Base-by-base conservation (phyloP, 1,284 basidiomycete species). In the Ceratobasidium papillatum region DNA sequence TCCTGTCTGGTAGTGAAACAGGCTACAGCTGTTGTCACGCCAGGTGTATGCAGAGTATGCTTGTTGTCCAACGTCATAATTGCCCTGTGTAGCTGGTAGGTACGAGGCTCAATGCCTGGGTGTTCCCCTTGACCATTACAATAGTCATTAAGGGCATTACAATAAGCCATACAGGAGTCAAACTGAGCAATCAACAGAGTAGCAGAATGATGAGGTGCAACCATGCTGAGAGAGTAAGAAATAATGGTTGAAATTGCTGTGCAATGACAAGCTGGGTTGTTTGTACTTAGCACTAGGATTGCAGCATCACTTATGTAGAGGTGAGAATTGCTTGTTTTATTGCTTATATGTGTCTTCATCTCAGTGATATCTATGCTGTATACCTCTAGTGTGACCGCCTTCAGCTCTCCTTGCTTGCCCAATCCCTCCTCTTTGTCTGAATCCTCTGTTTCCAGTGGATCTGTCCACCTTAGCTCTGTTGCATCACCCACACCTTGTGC, bases 401-500 rank as follows among this genome's bases (percentile, higher is more conserved):
- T n/a, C n/a, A n/a, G n/a, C 25, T 51, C 49, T 8, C n/a, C 58
- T 36, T 1, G 14, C 11, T 59, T 27, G 7, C 25, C 58, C 30
- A 36, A 30, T 0, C 19, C 14, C 36, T 38, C 32, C n/a, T 59
- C 58, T 19, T 59, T 32, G 12, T 56, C 52, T 25, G 22, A 30
- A 8, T 9, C 27, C 11, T 25, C 22, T 34, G 3, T 19, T 32
- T 56, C 27, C 2, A 17, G 0, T 1, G 32, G 58, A 38, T 59
- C 58, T 11, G 58, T 59, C 32, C 58, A 59, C 11, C 32, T 14
- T 3, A 59, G 34, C 41, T 62, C 8, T 19, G 38, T 22, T 34
- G 51, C 51, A 36, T 51, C 7, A 14, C 52, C 17, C 0, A 71
- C 59, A 5, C 77, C 77, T 64, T 68, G 66, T 0, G 68, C 80